Evolutionary conservation across 2,329 filamentous ascomycete genomes (phyloP), one percentile per base, ranked within the genome.

Genomic region (Pseudogymnoascus sp.): DNA sequence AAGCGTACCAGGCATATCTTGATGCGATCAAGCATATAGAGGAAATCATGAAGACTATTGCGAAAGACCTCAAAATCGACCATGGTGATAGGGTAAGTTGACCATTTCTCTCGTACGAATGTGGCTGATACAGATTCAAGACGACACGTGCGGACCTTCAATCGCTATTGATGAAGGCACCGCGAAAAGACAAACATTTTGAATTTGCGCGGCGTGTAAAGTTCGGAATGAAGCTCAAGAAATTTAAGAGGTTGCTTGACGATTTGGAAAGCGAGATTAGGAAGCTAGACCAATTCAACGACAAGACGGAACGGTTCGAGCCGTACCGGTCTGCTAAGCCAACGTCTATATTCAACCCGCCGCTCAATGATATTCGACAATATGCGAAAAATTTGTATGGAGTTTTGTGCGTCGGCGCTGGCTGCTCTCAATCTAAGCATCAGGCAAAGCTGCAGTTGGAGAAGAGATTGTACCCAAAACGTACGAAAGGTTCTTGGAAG

Each of bases 241-340:
- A 56, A 34, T 56, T 56, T 12, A 56, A 34, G 49, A 56, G n/a
- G 49, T 56, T 56, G 28, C 49, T 56, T 18, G 49, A 56, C n/a
- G 49, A 56, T 16, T 21, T 56, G 49, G 49, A 56, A 6, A 34
- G 25, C 49, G 49, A 56, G 49, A 56, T 34, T 18, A n/a, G 16
- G n/a, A 56, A 56, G 25, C 49, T 56, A 56, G 49, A 34, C 25
- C 49, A n/a, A 28, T 56, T 56, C 49, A 34, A 28, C 8, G 28
- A 56, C 16, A 56, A 56, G 28, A 56, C 49, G 49, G 49, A 56
- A 56, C 49, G 49, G 49, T 25, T 56, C 49, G 49, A 56, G 49
- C 16, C 49, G 49, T 18, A 56, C 31, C 49, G 49, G 16, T 34
- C 16, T 12, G 16, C 49, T 34, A 56, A 56, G 49, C 28, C 49